Percentiles rank a stretch among this genome's conserved stretches.
These are phyloP conservation scores for Cicer arietinum DNA, from an alignment of 306 rosid genomes.

Conservation along the genomic window DNA sequence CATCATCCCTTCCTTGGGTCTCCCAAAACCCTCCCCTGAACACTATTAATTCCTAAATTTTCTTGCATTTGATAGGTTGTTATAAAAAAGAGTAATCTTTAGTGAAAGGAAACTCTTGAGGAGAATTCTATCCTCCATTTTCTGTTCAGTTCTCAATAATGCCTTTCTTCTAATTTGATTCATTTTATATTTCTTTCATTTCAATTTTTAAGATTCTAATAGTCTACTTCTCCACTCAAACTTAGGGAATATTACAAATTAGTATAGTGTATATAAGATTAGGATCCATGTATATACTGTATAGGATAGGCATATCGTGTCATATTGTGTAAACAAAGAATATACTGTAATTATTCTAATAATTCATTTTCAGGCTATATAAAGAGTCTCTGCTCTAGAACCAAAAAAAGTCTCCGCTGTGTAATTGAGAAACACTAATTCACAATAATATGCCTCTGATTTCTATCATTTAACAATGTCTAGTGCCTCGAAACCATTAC, in stretches of 20 bases:
- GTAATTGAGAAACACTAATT: neutral
- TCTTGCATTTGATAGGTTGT: neutral
- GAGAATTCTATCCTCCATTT: neutral
- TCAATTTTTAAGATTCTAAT: neutral
- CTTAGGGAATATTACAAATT: neutral
- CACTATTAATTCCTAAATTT: neutral
- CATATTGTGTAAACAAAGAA: neutral
- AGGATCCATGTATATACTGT: neutral
- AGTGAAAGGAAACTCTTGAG: neutral
- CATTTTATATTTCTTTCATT: neutral
- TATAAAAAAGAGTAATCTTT: neutral
- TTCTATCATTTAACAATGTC: constrained; percentile 1
- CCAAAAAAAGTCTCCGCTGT: neutral
- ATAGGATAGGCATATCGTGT: neutral
- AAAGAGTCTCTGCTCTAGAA: neutral
- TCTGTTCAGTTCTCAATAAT: neutral
- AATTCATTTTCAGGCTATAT: neutral
- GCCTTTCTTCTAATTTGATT: neutral
- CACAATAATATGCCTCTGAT: neutral
- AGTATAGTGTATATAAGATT: neutral
- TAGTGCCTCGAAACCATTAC: neutral
- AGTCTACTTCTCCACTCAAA: neutral
- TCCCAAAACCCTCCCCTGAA: neutral
- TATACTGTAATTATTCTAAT: constrained; percentile 1
- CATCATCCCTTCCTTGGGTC: neutral